Percentiles rank a stretch among this genome's conserved stretches.
Conservation (phyloP, 306 rosid species). For the Cyamopsis tetragonoloba region DNA sequence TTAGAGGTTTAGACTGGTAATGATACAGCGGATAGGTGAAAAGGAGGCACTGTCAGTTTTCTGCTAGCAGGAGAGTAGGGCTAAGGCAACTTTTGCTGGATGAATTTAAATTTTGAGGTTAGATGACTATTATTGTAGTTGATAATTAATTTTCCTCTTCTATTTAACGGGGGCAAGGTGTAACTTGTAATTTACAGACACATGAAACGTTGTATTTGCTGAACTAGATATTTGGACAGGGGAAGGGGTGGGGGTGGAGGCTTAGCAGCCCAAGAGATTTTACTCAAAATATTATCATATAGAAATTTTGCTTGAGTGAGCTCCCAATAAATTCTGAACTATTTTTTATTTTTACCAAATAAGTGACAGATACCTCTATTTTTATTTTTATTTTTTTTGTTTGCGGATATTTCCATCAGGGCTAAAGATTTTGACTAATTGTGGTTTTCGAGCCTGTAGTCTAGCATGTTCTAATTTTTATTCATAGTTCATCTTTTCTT, state of each 20-base stretch:
- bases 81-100: slow-evolving; percentile 26
- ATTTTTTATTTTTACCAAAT: background rate
- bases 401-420: too few species aligned
- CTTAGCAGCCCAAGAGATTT: slow-evolving; percentile 1
- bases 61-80: slow-evolving; percentile 23
- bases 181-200: slow-evolving; percentile 26
- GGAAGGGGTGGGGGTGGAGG: background rate
- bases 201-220: slow-evolving; percentile 9
- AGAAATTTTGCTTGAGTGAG: slow-evolving; percentile 17
- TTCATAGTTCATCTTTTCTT: too few species aligned
- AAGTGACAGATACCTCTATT: background rate
- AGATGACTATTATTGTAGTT: slow-evolving; percentile 3
- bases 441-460: too few species aligned
- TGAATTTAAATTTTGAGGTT: slow-evolving; percentile 31
- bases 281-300: background rate
- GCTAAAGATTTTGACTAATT: too few species aligned
- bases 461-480: too few species aligned
- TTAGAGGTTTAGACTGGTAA: slow-evolving; percentile 25
- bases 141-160: slow-evolving; percentile 20
- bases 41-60: slow-evolving; percentile 23
- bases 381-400: background rate
- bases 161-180: background rate
- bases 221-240: background rate
- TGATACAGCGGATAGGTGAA: slow-evolving; percentile 29
- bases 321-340: background rate